Base-by-base conservation (phyloP, 495 filamentous ascomycete species). In the Neurospora sp. region DNA sequence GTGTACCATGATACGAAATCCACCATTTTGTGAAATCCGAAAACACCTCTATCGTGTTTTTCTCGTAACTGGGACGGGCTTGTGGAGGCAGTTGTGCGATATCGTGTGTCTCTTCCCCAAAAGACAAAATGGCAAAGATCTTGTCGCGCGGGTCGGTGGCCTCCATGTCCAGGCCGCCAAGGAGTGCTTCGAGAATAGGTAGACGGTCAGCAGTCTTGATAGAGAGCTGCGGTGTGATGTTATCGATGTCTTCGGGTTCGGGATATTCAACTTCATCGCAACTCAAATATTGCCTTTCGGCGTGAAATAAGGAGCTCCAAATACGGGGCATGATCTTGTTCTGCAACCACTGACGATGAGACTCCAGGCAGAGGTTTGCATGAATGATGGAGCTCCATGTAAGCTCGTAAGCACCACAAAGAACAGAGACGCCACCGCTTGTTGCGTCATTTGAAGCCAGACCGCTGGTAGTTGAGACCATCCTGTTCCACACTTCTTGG, bases 1-100 rank as follows among this genome's bases (percentile, higher is more conserved):
- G 73, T 2, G 39, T 71, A 7, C 39, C n/a, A 20, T 74, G 59
- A 27, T 71, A 38, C 18, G 27, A n/a, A 14, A 74, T 72, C 73
- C 73, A 74, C 73, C 73, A 74, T 3, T 38, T 44, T 20, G 70
- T 72, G 23, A 74, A 74, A n/a, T 71, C 73, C 6, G 73, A 69
- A 7, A 71, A 54, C 20, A 54, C 46, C 4, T 54, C 20, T 6
- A 27, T 39, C 46, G 66, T 18, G 5, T 38, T 39, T 39, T 74
- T 74, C 20, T n/a, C 42, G 73, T 74, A 74, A 27, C 69, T 54
- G n/a, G 73, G 73, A 9, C 46, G 69, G 20, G 71, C 69, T 1
- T 48, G 16, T 0, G 14, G 23, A 3, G 48, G 73, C 4, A 74
- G 62, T 4, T 69, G 20, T 10, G 14, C n/a, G 14, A 31, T 59